phyloP scores from a whole-genome alignment of 495 filamentous ascomycete species.

The Penicillium subrubescens region DNA sequence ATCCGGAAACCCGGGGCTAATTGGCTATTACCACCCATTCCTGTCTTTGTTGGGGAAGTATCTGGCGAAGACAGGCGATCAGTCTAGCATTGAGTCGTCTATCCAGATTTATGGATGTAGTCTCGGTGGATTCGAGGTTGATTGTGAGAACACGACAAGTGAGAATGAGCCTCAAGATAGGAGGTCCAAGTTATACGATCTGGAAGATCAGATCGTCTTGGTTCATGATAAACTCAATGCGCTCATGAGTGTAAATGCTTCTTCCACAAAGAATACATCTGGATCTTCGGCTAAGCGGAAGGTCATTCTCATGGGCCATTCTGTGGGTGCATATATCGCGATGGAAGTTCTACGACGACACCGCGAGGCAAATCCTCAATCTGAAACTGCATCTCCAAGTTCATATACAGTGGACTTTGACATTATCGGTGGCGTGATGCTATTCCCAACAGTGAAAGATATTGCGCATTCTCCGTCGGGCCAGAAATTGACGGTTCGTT shows the following conservation, averaged over 20 bases:
- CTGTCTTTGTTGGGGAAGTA: constrained; percentile 51
- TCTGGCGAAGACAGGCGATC: constrained; percentile 7
- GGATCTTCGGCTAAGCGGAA: constrained; percentile 29
- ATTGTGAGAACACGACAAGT: constrained; percentile 18
- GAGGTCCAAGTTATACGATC: constrained; percentile 23
- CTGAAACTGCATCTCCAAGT: not conserved
- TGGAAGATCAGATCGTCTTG: constrained; percentile 65
- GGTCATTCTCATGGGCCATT: constrained; percentile 81
- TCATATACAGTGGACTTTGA: constrained; percentile 35
- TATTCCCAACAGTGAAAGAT: constrained; percentile 80
- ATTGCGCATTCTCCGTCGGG: constrained; percentile 69
- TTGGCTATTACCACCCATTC: constrained; percentile 79
- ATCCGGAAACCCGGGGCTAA: constrained; percentile 84
- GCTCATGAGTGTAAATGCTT: constrained; percentile 13
- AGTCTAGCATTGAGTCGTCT: not conserved
- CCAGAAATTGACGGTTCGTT: constrained; percentile 52
- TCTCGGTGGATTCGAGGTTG: constrained; percentile 71
- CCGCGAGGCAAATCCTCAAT: constrained; percentile 22
- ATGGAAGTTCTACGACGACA: constrained; percentile 68
- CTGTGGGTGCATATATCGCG: constrained; percentile 77
- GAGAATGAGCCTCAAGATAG: not conserved
- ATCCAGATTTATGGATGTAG: constrained; percentile 66
- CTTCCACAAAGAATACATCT: not conserved
- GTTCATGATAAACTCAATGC: constrained; percentile 37
- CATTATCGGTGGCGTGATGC: constrained; percentile 61